Conservation (phyloP, 225 moss, liverwort and hornwort genomes). For the Marchantia paleacea region DNA sequence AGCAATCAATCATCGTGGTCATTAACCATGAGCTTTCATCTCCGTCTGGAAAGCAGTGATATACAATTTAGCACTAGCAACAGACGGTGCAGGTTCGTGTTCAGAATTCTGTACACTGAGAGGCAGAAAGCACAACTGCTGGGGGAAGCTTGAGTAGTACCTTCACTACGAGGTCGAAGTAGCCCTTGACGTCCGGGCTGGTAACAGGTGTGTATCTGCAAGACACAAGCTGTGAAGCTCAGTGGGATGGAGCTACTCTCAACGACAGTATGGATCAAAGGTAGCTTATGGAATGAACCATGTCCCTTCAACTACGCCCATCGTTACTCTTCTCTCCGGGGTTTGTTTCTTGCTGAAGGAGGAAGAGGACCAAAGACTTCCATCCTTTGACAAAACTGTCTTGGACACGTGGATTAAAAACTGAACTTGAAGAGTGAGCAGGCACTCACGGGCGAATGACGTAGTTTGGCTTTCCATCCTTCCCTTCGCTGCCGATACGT, state of each 20-base stretch:
- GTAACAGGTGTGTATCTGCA: slow-evolving; percentile 86
- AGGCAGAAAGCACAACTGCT: neutral
- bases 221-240: neutral
- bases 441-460: slow-evolving; percentile 73
- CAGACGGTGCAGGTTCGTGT: neutral
- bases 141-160: slow-evolving; percentile 30
- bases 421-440: neutral
- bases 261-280: no score
- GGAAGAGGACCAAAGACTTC: neutral
- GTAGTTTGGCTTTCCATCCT: slow-evolving; percentile 68
- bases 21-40: neutral
- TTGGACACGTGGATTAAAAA: neutral
- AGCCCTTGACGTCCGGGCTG: slow-evolving; percentile 83
- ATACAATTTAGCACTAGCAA: neutral
- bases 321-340: neutral
- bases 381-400: neutral
- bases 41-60: neutral
- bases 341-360: neutral
- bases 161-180: slow-evolving; percentile 90
- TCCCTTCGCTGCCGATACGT: slow-evolving; percentile 31
- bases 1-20: neutral
- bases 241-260: neutral
- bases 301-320: no score
- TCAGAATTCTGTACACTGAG: neutral
- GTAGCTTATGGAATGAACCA: no score